Base-by-base conservation (phyloP, 257 asterid genomes). In the Eucommia ulmoides region DNA sequence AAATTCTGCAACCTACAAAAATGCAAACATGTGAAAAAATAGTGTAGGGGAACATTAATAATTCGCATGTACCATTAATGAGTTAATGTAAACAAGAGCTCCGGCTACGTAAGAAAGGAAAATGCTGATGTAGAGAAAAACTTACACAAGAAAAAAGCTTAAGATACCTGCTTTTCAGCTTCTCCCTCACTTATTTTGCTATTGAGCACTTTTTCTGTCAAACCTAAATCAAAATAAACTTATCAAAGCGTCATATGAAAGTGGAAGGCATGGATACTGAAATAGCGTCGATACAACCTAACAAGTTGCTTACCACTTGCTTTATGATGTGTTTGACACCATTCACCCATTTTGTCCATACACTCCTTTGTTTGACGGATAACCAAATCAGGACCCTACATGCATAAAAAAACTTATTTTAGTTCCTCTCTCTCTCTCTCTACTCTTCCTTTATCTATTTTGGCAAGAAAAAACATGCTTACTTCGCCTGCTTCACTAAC, bases 151-250 rank as follows among this genome's bases (percentile, higher is more conserved):
- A 41, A 26, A 50, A 51, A n/a, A 35, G 68, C n/a, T n/a, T n/a
- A n/a, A n/a, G n/a, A n/a, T n/a, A 91, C 98, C 98, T 80, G 87
- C 57, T 74, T 66, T 78, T 91, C 94, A 60, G 96, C 98, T 65
- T 91, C 96, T 64, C 61, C 61, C 65, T 74, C 96, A 48, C 73
- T 82, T 45, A 74, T 63, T 53, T 86, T 69, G 65, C 96, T 91
- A 50, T 53, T 62, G 64, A 86, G 94, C 66, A 83, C 98, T 81
- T 45, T 82, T 65, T 78, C 81, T 0, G 84, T 85, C 86, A 89
- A 75, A 65, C 98, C 98, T 85, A 65, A 49, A 53, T 49, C 24
- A 65, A 24, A 38, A 22, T 6, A 16, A 14, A 44, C 20, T n/a
- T 20, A 45, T 55, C 25, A 51, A 56, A 73, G 57, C 20, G 67